These are phyloP conservation scores for Colletotrichum orbiculare DNA, from an alignment of 2,329 filamentous ascomycete genomes.

Conservation along the genomic window DNA sequence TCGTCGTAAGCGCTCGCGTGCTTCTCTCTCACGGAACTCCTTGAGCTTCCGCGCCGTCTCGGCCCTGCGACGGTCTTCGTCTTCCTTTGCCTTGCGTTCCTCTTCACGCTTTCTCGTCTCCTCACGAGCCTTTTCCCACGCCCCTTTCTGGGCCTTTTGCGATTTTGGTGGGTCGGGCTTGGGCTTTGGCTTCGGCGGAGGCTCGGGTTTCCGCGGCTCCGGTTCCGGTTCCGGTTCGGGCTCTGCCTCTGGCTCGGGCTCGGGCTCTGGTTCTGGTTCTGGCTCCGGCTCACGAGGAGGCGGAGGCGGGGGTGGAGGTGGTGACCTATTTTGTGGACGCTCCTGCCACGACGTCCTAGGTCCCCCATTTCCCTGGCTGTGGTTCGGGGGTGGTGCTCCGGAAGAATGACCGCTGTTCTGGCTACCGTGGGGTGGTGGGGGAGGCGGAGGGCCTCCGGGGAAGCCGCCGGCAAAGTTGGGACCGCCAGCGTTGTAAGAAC, in stretches of 20 bases:
- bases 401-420: slow-evolving; percentile 37
- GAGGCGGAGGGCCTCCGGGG: slow-evolving; percentile 36
- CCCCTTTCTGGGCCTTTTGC: slow-evolving; percentile 39
- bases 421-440: slow-evolving; percentile 38
- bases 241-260: slow-evolving; percentile 18
- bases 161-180: slow-evolving; percentile 38
- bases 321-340: slow-evolving; percentile 33
- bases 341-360: slow-evolving; percentile 54
- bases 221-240: slow-evolving; percentile 38
- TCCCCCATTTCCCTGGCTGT: slow-evolving; percentile 44
- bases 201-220: slow-evolving; percentile 42
- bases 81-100: slow-evolving; percentile 70
- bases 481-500: slow-evolving; percentile 15
- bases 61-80: slow-evolving; percentile 69
- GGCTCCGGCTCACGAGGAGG: slow-evolving; percentile 38
- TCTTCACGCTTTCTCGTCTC: slow-evolving; percentile 73
- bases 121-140: slow-evolving; percentile 58
- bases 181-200: slow-evolving; percentile 40
- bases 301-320: slow-evolving; percentile 35
- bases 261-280: slow-evolving; percentile 35
- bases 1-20: slow-evolving; percentile 55
- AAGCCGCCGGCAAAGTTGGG: slow-evolving; percentile 35
- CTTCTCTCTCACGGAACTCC: slow-evolving; percentile 68
- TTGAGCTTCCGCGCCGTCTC: slow-evolving; percentile 64
- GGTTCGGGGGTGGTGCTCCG: slow-evolving; percentile 37